Evolutionary conservation across 768 basidiomycete species (phyloP), one percentile per base, ranked within the genome.

Genomic region (Xerocomellus chrysenteron): DNA sequence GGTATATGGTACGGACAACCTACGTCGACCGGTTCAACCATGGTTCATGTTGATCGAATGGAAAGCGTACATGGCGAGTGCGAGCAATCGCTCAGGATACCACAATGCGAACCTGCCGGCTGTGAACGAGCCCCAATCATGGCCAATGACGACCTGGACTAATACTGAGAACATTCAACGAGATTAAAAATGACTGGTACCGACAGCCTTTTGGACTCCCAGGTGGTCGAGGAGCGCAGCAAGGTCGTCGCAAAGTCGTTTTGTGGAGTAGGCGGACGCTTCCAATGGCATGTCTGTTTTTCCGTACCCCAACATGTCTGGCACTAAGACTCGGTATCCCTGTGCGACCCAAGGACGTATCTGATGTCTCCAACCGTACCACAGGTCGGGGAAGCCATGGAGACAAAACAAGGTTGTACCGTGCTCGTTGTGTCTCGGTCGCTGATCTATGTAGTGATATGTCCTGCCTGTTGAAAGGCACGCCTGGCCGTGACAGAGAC

Each of bases 351-450:
- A 90, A 1, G 87, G 83, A 4, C 76, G 77, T 55, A 92, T 88
- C 67, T 90, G 89, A 67, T 86, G 70, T 52, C 87, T 77, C 88
- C 88, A 91, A 35, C 87, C 87, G 68, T 85, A 90, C 79, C 77
- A 79, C 35, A 76, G 68, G 65, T 92, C 91, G 14, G 91, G 90
- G 67, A 92, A 92, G 2, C 91, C 90, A 65, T 93, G 91, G 17
- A 92, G 59, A 65, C 86, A 87, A n/a, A 92, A 76, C 8, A 92
- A 59, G 2, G 88, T 84, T 1, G 74, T 73, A 11, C 12, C 28
- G 8, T 74, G 64, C 32, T 72, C 66, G 58, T 79, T 76, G 42
- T 70, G 56, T 16, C 54, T 58, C 6, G 87, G 86, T n/a, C 75
- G 58, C 69, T 90, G 82, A 68, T 91, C 88, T 57, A 90, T 76